These are phyloP conservation scores for Aspergillus asperescens DNA, from an alignment of 495 filamentous ascomycete species.

Conservation along the genomic window DNA sequence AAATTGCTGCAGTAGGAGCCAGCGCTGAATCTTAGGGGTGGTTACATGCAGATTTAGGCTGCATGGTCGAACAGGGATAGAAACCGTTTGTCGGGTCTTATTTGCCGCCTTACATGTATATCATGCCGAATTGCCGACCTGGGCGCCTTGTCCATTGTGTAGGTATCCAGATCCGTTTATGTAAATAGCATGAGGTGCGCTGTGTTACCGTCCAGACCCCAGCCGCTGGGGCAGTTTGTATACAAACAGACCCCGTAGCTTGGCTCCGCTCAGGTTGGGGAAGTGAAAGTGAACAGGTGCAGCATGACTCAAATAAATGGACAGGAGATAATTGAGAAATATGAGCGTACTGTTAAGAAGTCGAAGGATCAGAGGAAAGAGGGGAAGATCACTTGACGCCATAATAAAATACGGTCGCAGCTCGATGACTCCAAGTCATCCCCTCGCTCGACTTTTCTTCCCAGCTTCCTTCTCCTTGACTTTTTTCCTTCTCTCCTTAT, in stretches of 20 bases:
- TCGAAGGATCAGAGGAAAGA: neutral
- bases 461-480: constrained; percentile 1
- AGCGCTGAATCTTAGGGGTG: neutral
- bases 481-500: constrained; percentile 4
- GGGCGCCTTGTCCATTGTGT: neutral
- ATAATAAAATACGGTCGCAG: too few relatives aligned
- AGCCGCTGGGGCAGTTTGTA: neutral
- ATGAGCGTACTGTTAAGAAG: too few relatives aligned
- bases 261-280: too few relatives aligned
- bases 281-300: too few relatives aligned
- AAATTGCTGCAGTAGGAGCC: constrained; percentile 26
- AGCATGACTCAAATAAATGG: too few relatives aligned
- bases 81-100: too few relatives aligned
- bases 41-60: neutral
- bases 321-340: too few relatives aligned
- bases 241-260: neutral
- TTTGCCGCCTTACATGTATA: too few relatives aligned
- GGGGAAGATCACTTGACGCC: constrained; percentile 15
- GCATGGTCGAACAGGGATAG: neutral
- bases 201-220: neutral
- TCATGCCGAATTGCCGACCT: too few relatives aligned
- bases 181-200: too few relatives aligned
- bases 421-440: too few relatives aligned
- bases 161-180: too few relatives aligned
- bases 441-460: constrained; percentile 1